A percentile compares a stretch with the other conserved stretches of the same genome.
phyloP scores from a whole-genome alignment of 169 alveolate species.

The Cyclospora cayetanensis region DNA sequence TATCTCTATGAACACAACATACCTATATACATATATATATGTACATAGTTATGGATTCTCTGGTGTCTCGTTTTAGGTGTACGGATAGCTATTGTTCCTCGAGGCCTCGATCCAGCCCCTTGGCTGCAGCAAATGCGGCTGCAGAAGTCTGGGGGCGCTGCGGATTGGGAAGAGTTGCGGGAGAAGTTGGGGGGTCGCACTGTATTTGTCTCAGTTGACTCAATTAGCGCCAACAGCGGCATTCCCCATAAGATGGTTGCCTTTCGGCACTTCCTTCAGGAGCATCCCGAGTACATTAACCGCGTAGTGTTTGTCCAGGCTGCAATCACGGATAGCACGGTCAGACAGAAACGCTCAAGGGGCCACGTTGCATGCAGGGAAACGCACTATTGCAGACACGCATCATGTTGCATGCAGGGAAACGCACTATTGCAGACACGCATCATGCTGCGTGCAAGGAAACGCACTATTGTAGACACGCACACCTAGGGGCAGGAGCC shows the following conservation, averaged over 20 bases:
- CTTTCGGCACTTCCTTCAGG: constrained; percentile 41
- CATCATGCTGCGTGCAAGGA: no score
- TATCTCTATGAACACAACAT: no score
- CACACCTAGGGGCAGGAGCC: no score
- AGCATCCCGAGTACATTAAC: constrained; percentile 16
- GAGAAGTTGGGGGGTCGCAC: background rate
- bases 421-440: no score
- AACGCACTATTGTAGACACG: no score
- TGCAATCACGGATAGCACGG: background rate
- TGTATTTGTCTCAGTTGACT: background rate
- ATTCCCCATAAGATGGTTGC: constrained; percentile 70
- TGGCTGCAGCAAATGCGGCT: background rate
- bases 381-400: no score
- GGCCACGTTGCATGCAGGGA: no score
- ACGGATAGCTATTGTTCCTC: background rate
- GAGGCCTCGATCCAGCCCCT: background rate
- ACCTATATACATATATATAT: no score
- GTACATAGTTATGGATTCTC: no score
- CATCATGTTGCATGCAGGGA: no score
- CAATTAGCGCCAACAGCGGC: constrained; percentile 21
- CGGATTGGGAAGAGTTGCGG: background rate
- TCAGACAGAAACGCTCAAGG: background rate
- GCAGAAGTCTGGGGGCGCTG: background rate
- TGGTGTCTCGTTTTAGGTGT: no score
- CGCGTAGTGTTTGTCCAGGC: background rate